A percentile compares a stretch with the other conserved stretches of the same genome.
Conservation (phyloP, 345 rosid genomes). For the Aquilaria malaccensis region DNA sequence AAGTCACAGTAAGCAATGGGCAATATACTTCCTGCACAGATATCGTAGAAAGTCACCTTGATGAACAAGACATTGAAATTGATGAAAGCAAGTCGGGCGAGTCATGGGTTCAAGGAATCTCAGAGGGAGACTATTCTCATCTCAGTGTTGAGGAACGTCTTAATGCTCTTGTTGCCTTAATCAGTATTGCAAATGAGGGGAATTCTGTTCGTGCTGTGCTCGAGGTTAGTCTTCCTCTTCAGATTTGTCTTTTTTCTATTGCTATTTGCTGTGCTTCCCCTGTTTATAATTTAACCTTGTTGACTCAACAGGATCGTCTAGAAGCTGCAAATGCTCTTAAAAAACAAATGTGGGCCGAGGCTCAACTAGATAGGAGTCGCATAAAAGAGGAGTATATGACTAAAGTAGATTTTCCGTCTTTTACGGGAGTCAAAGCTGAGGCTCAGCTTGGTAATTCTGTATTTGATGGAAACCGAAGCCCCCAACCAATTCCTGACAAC, state of each 20-base stretch:
- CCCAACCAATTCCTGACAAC: slow-evolving; percentile 24
- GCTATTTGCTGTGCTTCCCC: slow-evolving; percentile 8
- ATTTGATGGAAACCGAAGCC: slow-evolving; percentile 42
- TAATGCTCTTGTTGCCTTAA: slow-evolving; percentile 72
- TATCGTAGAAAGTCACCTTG: slow-evolving; percentile 22
- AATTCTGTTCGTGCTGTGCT: slow-evolving; percentile 79
- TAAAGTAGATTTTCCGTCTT: slow-evolving; percentile 49
- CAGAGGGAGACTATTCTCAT: slow-evolving; percentile 93
- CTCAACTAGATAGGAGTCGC: slow-evolving; percentile 84
- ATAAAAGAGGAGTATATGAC: slow-evolving; percentile 57
- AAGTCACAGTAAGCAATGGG: slow-evolving; percentile 25
- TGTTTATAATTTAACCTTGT: slow-evolving; percentile 14
- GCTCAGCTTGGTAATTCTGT: slow-evolving; percentile 27
- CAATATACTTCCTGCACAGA: slow-evolving; percentile 31
- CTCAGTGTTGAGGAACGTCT: slow-evolving; percentile 96
- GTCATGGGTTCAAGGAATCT: slow-evolving; percentile 90
- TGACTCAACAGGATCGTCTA: slow-evolving; percentile 72
- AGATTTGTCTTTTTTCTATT: slow-evolving; percentile 7
- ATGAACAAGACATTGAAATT: slow-evolving; percentile 51
- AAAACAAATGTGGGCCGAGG: slow-evolving; percentile 99
- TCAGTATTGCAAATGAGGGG: slow-evolving; percentile 93
- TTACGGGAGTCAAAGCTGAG: slow-evolving; percentile 45
- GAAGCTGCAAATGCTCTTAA: slow-evolving; percentile 97
- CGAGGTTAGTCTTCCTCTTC: slow-evolving; percentile 51
- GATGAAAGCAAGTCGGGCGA: slow-evolving; percentile 76